Base-by-base conservation (phyloP, 192 early-diverging fungal species). In the Coemansia javaensis region DNA sequence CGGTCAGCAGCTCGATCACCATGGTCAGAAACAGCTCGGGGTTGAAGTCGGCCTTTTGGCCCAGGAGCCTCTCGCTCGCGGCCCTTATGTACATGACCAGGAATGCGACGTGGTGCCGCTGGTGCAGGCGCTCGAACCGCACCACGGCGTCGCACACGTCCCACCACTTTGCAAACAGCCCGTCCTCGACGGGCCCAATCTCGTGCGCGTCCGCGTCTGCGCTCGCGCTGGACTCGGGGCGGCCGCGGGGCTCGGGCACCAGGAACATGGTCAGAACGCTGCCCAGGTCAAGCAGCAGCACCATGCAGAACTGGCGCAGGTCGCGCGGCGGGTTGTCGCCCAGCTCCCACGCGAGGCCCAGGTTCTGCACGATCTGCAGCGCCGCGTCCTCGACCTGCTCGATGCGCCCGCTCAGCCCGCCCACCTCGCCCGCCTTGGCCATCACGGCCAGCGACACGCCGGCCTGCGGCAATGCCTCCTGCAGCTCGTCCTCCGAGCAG, bases 251-350 rank as follows among this genome's bases (percentile, higher is more conserved):
- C 35, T 59, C 17, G 17, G 32, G 34, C 20, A 77, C 55, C 25
- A 77, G 46, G 12, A 73, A 35, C 51, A 47, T 69, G n/a, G 63
- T 63, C 8, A 77, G 42, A 0, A 71, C 50, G 49, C 67, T 69
- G 32, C 66, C 63, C 34, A 77, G 42, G 11, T 77, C 75, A 8
- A 71, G 47, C 17, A 66, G 50, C 37, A 77, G 43, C 40, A 66
- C 60, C 57, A 77, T 77, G 62, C 75, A 77, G 43, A 66, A 70
- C 47, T 65, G 66, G 21, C 66, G 57, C 53, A 77, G 53, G 39
- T 77, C 67, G 44, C 62, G 63, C 25, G 67, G 70, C 23, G 62
- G 70, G 30, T 66, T 65, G 54, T 73, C 70, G 23, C 70, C 70
- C 10, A 73, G 62, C 53, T 73, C 70, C 70, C 70, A 73, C 10